Conservation (phyloP, 2,329 filamentous ascomycete genomes). For the Ophiostoma angusticollis region DNA sequence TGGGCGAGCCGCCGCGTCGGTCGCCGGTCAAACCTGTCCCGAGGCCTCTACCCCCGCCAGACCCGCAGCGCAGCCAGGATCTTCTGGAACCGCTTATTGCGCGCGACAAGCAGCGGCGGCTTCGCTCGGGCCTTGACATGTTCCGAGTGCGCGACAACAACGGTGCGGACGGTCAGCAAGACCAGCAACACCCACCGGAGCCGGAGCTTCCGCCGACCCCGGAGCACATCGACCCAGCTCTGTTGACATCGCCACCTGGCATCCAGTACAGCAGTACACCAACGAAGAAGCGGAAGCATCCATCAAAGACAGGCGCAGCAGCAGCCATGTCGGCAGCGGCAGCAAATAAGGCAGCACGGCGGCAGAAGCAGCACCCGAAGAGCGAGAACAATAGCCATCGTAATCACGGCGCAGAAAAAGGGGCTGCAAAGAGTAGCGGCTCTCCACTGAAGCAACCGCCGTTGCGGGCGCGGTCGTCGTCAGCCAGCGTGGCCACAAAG, state of each 20-base stretch:
- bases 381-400: too few relatives aligned
- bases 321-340: too few relatives aligned
- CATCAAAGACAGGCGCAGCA: too few relatives aligned
- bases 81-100: constrained; percentile 29
- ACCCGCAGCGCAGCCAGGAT: constrained; percentile 29
- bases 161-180: too few relatives aligned
- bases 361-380: too few relatives aligned
- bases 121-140: constrained; percentile 24
- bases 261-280: constrained; percentile 43
- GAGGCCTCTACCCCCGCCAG: constrained; percentile 34
- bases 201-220: constrained; percentile 52
- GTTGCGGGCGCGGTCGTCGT: too few relatives aligned
- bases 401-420: neutral
- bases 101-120: constrained; percentile 23
- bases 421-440: constrained; percentile 26
- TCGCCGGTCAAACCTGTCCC: constrained; percentile 31
- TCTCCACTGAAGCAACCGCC: constrained; percentile 38
- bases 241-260: constrained; percentile 42
- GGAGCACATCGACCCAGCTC: constrained; percentile 36
- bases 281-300: constrained; percentile 33
- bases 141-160: constrained; percentile 22
- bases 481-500: too few relatives aligned
- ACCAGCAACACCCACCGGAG: constrained; percentile 30
- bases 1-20: constrained; percentile 26
- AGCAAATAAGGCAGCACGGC: too few relatives aligned